phyloP scores from a whole-genome alignment of 2,329 filamentous ascomycete genomes.

The Eurotiales sp. region DNA sequence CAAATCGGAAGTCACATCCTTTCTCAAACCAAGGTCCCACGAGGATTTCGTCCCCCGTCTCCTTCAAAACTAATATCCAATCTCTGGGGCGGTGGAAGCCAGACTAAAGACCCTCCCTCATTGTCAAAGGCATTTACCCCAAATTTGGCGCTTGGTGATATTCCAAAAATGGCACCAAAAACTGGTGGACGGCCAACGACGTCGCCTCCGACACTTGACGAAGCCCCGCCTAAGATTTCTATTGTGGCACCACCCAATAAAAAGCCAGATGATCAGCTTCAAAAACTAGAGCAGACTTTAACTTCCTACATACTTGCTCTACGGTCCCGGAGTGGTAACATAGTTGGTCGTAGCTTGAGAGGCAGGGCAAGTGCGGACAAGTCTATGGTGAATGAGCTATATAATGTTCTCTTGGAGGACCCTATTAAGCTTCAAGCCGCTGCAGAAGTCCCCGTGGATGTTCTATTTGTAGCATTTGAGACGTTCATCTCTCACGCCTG shows the following conservation, averaged over 20 bases:
- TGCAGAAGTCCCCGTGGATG: constrained; percentile 72
- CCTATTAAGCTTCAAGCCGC: constrained; percentile 73
- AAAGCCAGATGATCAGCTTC: constrained; percentile 60
- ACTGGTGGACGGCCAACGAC: constrained; percentile 41
- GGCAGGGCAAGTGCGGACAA: constrained; percentile 69
- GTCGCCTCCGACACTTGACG: constrained; percentile 31
- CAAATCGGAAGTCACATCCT: constrained; percentile 62
- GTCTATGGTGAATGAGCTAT: constrained; percentile 79
- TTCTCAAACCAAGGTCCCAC: constrained; percentile 56
- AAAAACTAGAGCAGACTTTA: constrained; percentile 78
- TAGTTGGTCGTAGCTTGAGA: constrained; percentile 72
- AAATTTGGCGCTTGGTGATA: constrained; percentile 38
- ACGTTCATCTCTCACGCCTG: constrained; percentile 87
- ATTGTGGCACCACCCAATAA: constrained; percentile 54
- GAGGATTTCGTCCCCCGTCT: constrained; percentile 72
- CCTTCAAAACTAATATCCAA: constrained; percentile 87
- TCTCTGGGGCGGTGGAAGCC: constrained; percentile 64
- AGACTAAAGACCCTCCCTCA: constrained; percentile 32
- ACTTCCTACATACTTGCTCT: constrained; percentile 77
- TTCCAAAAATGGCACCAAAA: constrained; percentile 42
- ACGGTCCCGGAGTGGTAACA: constrained; percentile 80
- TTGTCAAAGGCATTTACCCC: constrained; percentile 33
- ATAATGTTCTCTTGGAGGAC: constrained; percentile 81
- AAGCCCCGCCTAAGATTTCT: constrained; percentile 37
- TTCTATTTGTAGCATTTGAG: constrained; percentile 87